Conservation (phyloP, 1,139 yeast genomes). For the Zygosaccharomyces sapae region DNA sequence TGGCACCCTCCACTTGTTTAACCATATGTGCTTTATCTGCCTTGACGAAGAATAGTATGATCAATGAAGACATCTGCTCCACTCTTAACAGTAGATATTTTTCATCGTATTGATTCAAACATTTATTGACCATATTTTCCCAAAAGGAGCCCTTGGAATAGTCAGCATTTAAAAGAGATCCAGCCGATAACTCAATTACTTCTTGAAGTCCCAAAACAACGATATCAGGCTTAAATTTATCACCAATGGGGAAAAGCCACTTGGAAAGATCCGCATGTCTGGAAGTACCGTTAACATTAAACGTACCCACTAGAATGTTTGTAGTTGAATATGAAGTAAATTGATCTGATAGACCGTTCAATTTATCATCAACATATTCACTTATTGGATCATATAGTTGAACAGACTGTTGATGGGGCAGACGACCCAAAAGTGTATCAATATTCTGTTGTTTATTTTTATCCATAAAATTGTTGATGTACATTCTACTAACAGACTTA, state of each 20-base stretch:
- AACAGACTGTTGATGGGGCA: conserved; percentile 66
- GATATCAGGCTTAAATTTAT: conserved; percentile 53
- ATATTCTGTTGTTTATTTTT: conserved; percentile 82
- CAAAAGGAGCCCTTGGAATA: conserved; percentile 58
- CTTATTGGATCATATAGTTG: conserved; percentile 80
- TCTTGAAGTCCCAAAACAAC: conserved; percentile 90
- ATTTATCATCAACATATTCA: conserved; percentile 67
- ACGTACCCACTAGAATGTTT: conserved; percentile 75
- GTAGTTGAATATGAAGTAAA: conserved; percentile 62
- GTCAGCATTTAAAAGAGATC: conserved; percentile 71
- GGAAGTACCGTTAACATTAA: conserved; percentile 74
- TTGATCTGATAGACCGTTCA: conserved; percentile 46
- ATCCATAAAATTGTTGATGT: conserved; percentile 92
- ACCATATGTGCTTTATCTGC: conserved; percentile 51
- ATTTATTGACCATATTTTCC: conserved; percentile 54
- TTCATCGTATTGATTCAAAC: conserved; percentile 47
- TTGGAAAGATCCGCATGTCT: conserved; percentile 52
- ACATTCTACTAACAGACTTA: conserved; percentile 90
- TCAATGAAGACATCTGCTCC: conserved; percentile 84
- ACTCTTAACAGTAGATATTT: conserved; percentile 70
- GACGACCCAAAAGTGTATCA: conserved; percentile 78
- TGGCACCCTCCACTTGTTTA: conserved; percentile 68
- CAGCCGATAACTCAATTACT: conserved; percentile 83
- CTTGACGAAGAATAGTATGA: conserved; percentile 62
- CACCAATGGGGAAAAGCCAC: conserved; percentile 80